phyloP scores from a whole-genome alignment of 352 stramenopile genomes.

The Phytophthora cactorum region DNA sequence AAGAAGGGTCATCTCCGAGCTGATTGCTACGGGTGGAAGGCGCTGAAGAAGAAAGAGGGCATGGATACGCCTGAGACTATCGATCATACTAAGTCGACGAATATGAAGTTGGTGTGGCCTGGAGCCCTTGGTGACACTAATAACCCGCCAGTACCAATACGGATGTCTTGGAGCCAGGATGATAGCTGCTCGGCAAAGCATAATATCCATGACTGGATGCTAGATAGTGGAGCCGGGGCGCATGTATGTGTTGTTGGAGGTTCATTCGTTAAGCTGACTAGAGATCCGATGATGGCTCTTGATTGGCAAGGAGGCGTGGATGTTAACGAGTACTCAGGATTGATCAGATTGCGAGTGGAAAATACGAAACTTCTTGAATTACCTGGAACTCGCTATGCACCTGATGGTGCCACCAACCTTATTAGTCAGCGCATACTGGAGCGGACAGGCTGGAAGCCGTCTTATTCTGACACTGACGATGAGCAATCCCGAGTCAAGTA shows the following conservation, averaged over 20 bases:
- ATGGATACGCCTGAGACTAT: background rate
- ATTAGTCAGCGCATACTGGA: background rate
- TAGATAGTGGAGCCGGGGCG: conserved; percentile 12
- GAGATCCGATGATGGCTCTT: conserved; percentile 7
- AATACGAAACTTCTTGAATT: background rate
- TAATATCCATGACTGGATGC: conserved; percentile 4
- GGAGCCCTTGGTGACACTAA: conserved; percentile 3
- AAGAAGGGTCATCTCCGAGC: conserved; percentile 4
- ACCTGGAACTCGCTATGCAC: background rate
- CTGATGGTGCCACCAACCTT: background rate
- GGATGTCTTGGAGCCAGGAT: background rate
- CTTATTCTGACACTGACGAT: background rate
- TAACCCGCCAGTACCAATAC: conserved; percentile 16
- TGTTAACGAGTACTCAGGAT: background rate
- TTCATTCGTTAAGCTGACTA: conserved; percentile 6
- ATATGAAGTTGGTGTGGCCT: conserved; percentile 7
- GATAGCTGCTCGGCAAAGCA: background rate
- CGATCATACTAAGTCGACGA: background rate
- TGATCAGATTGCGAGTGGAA: background rate
- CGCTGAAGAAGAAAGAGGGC: conserved; percentile 2
- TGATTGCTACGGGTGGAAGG: conserved; percentile 14
- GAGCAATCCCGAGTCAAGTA: background rate
- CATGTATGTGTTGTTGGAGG: conserved; percentile 13
- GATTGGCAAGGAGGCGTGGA: conserved; percentile 2
- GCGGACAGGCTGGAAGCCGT: background rate